Evolutionary conservation across 345 rosid species (phyloP).

Genomic region (Arabidopsis arenosa): DNA sequence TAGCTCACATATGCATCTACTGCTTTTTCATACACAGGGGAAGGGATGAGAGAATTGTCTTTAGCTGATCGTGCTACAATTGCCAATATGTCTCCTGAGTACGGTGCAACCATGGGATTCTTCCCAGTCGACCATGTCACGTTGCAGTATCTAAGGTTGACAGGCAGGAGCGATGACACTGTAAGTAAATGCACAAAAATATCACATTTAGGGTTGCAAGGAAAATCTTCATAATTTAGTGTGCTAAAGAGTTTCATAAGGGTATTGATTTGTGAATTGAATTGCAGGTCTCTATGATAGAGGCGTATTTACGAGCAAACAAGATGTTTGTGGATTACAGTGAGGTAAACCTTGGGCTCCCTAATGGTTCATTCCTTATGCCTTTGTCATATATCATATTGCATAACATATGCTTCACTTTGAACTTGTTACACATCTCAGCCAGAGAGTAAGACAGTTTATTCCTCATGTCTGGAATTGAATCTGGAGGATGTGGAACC

Average conservation of each 20-base stretch:
- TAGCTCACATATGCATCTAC: background rate
- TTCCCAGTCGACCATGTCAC: conserved; percentile 99
- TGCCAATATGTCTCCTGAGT: conserved; percentile 99
- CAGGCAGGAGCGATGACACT: conserved; percentile 92
- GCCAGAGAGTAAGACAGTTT: background rate
- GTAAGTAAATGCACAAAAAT: background rate
- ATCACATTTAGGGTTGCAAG: background rate
- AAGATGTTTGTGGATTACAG: conserved; percentile 1
- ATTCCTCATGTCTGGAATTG: background rate
- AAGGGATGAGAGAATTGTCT: conserved; percentile 4
- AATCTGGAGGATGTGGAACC: conserved; percentile 8
- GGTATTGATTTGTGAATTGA: background rate
- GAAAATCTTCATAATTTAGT: background rate
- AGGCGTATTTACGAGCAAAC: conserved; percentile 6
- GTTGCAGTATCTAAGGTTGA: conserved; percentile 87
- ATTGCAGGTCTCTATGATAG: conserved; percentile 6
- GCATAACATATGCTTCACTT: background rate
- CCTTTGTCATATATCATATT: background rate
- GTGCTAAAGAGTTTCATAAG: background rate
- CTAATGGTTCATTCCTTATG: background rate
- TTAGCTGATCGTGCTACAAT: conserved; percentile 52
- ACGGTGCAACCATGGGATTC: conserved; percentile 99
- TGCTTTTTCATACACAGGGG: background rate
- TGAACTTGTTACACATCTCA: background rate
- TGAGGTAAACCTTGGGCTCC: background rate